Base-by-base conservation (phyloP, 306 rosid species). In the Prunus padus region DNA sequence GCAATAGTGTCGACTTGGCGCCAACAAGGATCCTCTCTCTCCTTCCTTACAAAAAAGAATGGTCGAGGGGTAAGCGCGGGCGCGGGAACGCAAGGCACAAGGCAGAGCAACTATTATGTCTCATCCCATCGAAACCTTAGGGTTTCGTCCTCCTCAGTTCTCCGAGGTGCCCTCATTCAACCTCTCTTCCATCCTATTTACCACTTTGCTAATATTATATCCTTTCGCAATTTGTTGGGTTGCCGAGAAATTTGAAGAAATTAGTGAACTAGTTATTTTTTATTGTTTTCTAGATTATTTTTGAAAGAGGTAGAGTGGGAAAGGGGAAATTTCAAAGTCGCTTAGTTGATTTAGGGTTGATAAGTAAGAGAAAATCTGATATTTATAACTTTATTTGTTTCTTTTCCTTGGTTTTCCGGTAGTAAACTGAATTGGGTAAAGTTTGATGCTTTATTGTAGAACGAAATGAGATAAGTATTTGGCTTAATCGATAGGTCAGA, bases 61-160 rank as follows among this genome's bases (percentile, higher is more conserved):
- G 19, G 42, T 13, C 9, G 1, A 33, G 28, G 16, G 18, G 49
- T 40, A 40, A 40, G 74, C 7, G 47, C 31, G 45, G 19, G 62
- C 19, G 47, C 18, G 42, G 4, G 37, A 60, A 13, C 40, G 26
- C 40, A 60, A 11, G 42, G 42, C 18, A 15, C 56, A 51, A 51
- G 12, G 42, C 9, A 22, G 18, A 14, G 42, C 3, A 18, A 26
- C 45, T 15, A 51, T 50, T 11, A 69, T 69, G 74, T 20, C 25
- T 75, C 51, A 19, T 16, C 37, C 72, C 31, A 80, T 79, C 81
- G 81, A 71, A 13, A 47, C 77, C 71, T 20, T 75, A 72, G 85
- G 82, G 64, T 77, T 86, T 82, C 90, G 84, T 86, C 76, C 75
- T 77, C 90, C 92, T 75, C 92, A 84, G 65, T 88, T 88, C 84